These are phyloP conservation scores for Scutellaria baicalensis DNA, from an alignment of 257 asterid genomes.

Conservation along the genomic window DNA sequence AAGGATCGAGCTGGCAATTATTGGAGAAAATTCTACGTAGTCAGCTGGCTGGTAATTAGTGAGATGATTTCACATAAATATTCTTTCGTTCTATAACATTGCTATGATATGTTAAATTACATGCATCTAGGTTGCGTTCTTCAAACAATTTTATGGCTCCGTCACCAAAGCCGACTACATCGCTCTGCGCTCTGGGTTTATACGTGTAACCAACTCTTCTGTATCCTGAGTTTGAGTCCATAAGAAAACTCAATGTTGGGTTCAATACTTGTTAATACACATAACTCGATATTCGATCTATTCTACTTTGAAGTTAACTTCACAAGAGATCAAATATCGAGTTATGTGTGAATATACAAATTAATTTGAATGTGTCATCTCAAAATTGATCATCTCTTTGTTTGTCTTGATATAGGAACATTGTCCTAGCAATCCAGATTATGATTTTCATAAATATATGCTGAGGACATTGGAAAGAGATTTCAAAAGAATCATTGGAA, in stretches of 20 bases:
- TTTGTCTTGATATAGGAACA: conserved; percentile 42
- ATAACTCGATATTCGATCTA: no score
- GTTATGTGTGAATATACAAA: no score
- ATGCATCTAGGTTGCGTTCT: conserved; percentile 55
- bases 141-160: conserved; percentile 83
- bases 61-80: background rate
- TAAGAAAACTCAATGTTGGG: no score
- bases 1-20: conserved; percentile 49
- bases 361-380: no score
- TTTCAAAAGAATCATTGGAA: conserved; percentile 76
- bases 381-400: background rate
- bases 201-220: conserved; percentile 36
- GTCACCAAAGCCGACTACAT: conserved; percentile 75
- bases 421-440: conserved; percentile 40
- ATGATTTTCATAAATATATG: conserved; percentile 68
- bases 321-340: no score
- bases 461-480: conserved; percentile 70
- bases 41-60: conserved; percentile 61
- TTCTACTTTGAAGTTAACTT: no score
- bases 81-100: no score
- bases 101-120: background rate
- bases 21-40: conserved; percentile 61
- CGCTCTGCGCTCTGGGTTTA: conserved; percentile 75
- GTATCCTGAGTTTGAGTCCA: no score
- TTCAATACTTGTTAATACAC: no score